phyloP scores from a whole-genome alignment of 78 protist genomes.

The Dictyostelium citrinum region DNA sequence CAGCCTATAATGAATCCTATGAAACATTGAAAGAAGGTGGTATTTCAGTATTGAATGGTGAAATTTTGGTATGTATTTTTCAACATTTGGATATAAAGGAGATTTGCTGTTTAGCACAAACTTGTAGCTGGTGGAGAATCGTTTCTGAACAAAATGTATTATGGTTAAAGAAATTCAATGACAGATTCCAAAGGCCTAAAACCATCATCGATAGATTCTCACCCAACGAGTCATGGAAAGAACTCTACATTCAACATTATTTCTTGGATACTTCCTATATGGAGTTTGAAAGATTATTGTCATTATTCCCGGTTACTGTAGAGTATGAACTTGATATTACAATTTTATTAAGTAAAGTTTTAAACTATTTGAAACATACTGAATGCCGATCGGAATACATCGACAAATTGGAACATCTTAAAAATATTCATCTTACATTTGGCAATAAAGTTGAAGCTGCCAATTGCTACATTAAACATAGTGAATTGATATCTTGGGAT shows the following conservation, averaged over 20 bases:
- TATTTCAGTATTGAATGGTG: slow-evolving; percentile 13
- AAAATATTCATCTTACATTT: slow-evolving; percentile 50
- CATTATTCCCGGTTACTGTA: slow-evolving; percentile 50
- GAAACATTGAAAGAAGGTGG: neutral
- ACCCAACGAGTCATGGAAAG: slow-evolving; percentile 56
- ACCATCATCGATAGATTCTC: slow-evolving; percentile 17
- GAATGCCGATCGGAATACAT: slow-evolving; percentile 55
- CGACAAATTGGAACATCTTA: slow-evolving; percentile 40
- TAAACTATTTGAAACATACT: slow-evolving; percentile 54
- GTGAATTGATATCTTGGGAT: slow-evolving; percentile 62
- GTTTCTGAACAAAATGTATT: slow-evolving; percentile 63
- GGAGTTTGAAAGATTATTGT: slow-evolving; percentile 55
- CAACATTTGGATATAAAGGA: slow-evolving; percentile 26
- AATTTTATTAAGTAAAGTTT: slow-evolving; percentile 27
- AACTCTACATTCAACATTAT: slow-evolving; percentile 62
- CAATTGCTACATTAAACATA: slow-evolving; percentile 32
- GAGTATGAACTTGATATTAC: slow-evolving; percentile 76
- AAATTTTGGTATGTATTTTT: slow-evolving; percentile 20
- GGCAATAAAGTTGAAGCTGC: slow-evolving; percentile 66
- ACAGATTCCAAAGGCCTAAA: slow-evolving; percentile 30
- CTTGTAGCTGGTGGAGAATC: slow-evolving; percentile 66
- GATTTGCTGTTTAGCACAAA: slow-evolving; percentile 28
- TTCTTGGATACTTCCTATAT: slow-evolving; percentile 53
- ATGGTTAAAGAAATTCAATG: slow-evolving; percentile 38
- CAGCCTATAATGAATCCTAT: slow-evolving; percentile 30